Evolutionary conservation across 805 yeast genomes (phyloP).

Genomic region (Nakazawaea wyomingensis): DNA sequence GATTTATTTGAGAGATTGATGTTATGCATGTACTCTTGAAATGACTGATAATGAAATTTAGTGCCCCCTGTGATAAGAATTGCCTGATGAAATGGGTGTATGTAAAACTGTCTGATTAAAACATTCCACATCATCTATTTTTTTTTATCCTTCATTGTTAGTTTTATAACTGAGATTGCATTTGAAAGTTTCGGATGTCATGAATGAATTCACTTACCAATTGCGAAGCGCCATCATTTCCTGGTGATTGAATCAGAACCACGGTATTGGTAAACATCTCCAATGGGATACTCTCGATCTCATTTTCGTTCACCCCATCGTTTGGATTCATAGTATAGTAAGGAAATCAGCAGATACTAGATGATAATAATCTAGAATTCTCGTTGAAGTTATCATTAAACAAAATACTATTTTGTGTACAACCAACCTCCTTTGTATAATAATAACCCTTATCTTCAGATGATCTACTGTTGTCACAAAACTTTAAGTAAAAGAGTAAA

Average conservation of each 20-base stretch:
- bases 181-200: too few species aligned
- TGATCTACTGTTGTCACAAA: too few species aligned
- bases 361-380: not conserved
- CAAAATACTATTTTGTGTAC: too few species aligned
- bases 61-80: conserved; percentile 1
- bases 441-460: too few species aligned
- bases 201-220: conserved; percentile 8
- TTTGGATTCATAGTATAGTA: not conserved
- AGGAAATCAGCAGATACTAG: not conserved
- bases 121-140: conserved; percentile 10
- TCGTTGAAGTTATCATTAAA: too few species aligned
- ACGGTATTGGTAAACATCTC: not conserved
- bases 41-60: conserved; percentile 4
- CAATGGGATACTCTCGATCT: not conserved
- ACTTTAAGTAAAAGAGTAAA: too few species aligned
- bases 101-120: not conserved
- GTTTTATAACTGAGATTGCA: too few species aligned
- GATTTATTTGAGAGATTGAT: not conserved
- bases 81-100: not conserved
- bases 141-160: too few species aligned
- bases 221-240: conserved; percentile 4
- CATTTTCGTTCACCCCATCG: not conserved
- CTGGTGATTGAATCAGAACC: not conserved
- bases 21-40: conserved; percentile 7
- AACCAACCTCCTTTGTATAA: too few species aligned